phyloP scores from a whole-genome alignment of 768 basidiomycete genomes.

The Cystofilobasidium bisporidii region DNA sequence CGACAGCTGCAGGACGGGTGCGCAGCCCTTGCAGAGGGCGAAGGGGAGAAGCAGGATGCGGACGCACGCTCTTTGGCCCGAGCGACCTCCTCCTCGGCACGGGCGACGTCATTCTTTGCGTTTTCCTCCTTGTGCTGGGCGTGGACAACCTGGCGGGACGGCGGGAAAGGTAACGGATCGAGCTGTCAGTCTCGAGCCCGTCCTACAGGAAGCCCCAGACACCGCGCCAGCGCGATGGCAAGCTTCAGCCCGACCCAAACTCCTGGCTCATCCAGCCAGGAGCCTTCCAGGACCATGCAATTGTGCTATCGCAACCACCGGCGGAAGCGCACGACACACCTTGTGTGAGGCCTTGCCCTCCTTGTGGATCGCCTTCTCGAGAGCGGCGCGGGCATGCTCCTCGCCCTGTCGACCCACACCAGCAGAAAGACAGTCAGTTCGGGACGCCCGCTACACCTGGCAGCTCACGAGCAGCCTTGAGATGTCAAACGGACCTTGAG shows the following conservation, averaged over 20 bases:
- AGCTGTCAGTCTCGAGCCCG: no score
- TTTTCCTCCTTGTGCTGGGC: neutral
- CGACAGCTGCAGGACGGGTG: no score
- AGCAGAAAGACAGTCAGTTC: neutral
- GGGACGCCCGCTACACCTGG: no score
- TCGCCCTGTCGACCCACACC: neutral
- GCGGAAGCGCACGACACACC: neutral
- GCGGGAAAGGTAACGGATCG: neutral
- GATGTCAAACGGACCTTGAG: neutral
- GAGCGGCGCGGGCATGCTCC: neutral
- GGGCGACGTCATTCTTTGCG: neutral
- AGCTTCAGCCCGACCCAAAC: no score
- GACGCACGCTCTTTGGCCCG: neutral
- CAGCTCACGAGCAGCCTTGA: neutral
- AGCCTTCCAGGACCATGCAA: no score
- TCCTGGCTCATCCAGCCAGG: neutral
- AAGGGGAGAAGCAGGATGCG: neutral
- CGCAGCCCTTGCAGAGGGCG: neutral
- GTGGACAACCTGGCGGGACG: neutral
- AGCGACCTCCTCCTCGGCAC: neutral
- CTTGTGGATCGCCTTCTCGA: neutral
- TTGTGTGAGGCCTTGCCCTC: neutral
- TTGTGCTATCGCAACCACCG: no score
- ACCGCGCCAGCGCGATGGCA: no score
- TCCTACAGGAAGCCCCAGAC: no score